Percentiles rank a stretch among this genome's conserved stretches.
Conservation (phyloP, 2,329 filamentous ascomycete genomes). For the Cadophora luteo-olivacea region DNA sequence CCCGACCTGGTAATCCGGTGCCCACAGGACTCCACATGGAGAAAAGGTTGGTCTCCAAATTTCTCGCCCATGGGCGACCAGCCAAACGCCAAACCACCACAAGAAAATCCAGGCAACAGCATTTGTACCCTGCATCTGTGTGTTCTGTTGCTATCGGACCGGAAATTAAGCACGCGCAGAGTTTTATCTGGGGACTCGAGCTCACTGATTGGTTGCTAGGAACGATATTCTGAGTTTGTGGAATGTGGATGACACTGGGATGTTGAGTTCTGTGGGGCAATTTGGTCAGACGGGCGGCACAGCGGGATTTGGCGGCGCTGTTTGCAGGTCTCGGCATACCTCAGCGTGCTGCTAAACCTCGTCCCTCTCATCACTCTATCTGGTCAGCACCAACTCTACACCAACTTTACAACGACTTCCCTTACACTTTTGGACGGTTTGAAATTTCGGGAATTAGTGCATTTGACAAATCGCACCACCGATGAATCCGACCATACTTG, state of each 20-base stretch:
- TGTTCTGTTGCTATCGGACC: not conserved
- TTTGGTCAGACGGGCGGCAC: conserved; percentile 4
- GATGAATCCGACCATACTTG: not conserved
- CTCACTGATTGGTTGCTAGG: not conserved
- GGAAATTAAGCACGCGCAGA: not conserved
- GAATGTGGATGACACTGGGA: not conserved
- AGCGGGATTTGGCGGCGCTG: conserved; percentile 8
- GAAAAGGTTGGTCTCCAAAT: not conserved
- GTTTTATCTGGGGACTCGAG: conserved; percentile 1
- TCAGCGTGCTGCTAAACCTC: not conserved
- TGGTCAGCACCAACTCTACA: not conserved
- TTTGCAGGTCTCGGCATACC: conserved; percentile 1
- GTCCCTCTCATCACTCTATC: not conserved
- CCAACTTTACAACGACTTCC: not conserved
- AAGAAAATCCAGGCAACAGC: conserved; percentile 13
- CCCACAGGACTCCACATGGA: not conserved
- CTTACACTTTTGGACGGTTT: not conserved
- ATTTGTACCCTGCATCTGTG: conserved; percentile 2
- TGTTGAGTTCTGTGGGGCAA: not conserved
- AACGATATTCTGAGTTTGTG: not conserved
- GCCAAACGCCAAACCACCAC: not conserved
- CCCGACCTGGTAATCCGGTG: not conserved
- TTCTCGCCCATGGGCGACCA: not conserved
- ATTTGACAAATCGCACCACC: not conserved
- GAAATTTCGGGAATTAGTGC: not conserved